A percentile compares a stretch with the other conserved stretches of the same genome.
Evolutionary conservation across 176 grass and related monocot species (phyloP).

Genomic region (Carex myosuroides): DNA sequence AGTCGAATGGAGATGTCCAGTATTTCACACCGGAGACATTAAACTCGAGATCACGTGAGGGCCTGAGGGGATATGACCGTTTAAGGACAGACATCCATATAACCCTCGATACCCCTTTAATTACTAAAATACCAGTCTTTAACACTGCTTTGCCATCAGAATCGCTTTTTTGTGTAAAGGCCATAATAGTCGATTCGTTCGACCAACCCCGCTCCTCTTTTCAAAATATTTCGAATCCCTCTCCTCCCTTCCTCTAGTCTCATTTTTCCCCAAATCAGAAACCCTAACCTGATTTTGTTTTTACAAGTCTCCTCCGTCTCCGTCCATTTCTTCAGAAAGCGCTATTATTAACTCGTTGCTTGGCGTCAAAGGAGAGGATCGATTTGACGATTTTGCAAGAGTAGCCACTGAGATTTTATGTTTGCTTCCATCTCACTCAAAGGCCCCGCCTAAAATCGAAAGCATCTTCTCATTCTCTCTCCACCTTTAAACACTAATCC

Average conservation of each 20-base stretch:
- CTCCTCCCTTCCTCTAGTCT: not conserved
- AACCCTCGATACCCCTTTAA: not conserved
- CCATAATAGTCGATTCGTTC: not conserved
- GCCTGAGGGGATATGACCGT: slow-evolving; percentile 1
- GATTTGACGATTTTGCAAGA: not conserved
- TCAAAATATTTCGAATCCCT: slow-evolving; percentile 77
- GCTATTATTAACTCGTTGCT: not conserved
- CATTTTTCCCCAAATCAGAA: not conserved
- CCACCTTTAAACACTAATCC: slow-evolving; percentile 21
- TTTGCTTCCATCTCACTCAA: slow-evolving; percentile 66
- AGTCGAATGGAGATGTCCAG: not conserved
- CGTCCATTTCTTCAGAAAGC: not conserved
- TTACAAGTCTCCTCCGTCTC: not conserved
- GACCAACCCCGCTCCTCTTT: slow-evolving; percentile 8
- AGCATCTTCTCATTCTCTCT: slow-evolving; percentile 45
- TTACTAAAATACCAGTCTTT: not conserved
- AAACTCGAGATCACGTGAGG: not conserved
- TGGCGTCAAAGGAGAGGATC: not conserved
- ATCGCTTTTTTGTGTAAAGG: not conserved
- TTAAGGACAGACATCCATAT: not conserved
- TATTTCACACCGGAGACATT: not conserved
- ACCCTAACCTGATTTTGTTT: slow-evolving; percentile 24
- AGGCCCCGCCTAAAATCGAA: slow-evolving; percentile 27
- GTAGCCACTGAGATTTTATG: not conserved
- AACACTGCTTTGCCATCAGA: too few species aligned